Evolutionary conservation across 768 basidiomycete genomes (phyloP).

Genomic region (Auricularia sp.): DNA sequence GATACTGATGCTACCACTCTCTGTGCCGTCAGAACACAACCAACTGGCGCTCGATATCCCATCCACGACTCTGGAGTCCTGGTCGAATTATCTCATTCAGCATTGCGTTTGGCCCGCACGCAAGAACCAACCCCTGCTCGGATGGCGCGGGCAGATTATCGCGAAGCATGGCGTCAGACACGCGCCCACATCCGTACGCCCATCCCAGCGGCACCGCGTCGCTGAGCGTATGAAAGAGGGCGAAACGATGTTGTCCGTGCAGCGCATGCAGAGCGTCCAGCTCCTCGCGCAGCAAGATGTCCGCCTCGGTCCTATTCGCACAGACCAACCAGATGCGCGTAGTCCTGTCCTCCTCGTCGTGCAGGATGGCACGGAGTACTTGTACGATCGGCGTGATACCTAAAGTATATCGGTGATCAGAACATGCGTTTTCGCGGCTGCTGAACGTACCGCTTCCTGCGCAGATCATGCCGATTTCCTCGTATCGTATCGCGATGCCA

Average conservation of each 20-base stretch:
- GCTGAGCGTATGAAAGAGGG: conserved; percentile 37
- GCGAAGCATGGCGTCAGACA: conserved; percentile 29
- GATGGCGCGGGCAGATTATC: conserved; percentile 32
- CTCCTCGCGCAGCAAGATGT: conserved; percentile 43
- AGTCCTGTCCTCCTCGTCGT: conserved; percentile 26
- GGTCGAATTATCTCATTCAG: conserved; percentile 23
- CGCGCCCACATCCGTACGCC: conserved; percentile 32
- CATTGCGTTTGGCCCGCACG: conserved; percentile 43
- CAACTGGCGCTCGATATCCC: conserved; percentile 25
- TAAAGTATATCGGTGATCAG: conserved; percentile 7
- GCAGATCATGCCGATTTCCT: conserved; percentile 44
- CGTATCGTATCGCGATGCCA: conserved; percentile 25
- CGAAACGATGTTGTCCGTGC: conserved; percentile 24
- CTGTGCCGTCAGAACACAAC: conserved; percentile 22
- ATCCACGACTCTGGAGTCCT: conserved; percentile 25
- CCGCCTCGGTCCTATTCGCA: conserved; percentile 36
- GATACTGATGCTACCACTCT: too few relatives aligned
- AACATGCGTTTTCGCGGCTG: background rate
- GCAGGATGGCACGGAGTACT: conserved; percentile 38
- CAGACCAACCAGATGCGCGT: conserved; percentile 40
- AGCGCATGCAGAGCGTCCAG: conserved; percentile 30
- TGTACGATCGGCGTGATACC: conserved; percentile 52
- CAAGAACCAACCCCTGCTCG: conserved; percentile 31
- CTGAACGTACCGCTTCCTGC: conserved; percentile 40
- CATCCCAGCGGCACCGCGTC: conserved; percentile 26